These are phyloP conservation scores for Sporothrix schenckii DNA, from an alignment of 2,329 filamentous ascomycete species.

Conservation along the genomic window DNA sequence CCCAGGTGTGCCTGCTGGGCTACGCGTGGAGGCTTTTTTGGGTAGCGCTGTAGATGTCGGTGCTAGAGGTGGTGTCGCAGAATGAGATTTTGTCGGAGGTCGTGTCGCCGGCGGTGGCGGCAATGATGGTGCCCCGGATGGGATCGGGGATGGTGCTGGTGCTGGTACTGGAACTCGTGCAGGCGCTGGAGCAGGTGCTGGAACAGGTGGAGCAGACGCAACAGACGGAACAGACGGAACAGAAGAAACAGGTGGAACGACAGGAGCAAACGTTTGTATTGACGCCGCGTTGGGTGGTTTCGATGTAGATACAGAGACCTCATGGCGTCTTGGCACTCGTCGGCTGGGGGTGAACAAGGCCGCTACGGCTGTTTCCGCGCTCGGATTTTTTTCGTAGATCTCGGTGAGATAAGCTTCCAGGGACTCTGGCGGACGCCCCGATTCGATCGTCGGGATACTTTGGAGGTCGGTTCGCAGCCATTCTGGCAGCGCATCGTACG, in stretches of 20 bases:
- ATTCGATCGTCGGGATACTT: neutral
- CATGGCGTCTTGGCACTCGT: neutral
- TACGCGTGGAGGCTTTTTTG: neutral
- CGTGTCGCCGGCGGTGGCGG: neutral
- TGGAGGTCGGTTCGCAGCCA: slow-evolving; percentile 5
- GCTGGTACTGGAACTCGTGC: neutral
- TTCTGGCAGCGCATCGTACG: neutral
- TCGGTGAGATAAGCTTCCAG: neutral
- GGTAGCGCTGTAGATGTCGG: neutral
- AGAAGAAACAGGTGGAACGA: neutral
- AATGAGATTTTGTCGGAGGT: neutral
- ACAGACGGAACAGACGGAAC: neutral
- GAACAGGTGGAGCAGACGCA: neutral
- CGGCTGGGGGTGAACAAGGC: neutral
- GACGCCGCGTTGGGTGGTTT: neutral
- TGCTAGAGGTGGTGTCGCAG: neutral
- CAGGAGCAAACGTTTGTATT: neutral
- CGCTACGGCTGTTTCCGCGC: neutral
- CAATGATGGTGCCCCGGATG: neutral
- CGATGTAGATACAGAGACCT: neutral
- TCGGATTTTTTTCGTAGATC: neutral
- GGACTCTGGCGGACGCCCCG: neutral
- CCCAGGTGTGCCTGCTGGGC: neutral
- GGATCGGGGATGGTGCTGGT: too few relatives aligned
- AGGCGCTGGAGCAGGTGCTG: neutral